Base-by-base conservation (phyloP, 2,329 filamentous ascomycete genomes). In the Leptographium lundbergii region DNA sequence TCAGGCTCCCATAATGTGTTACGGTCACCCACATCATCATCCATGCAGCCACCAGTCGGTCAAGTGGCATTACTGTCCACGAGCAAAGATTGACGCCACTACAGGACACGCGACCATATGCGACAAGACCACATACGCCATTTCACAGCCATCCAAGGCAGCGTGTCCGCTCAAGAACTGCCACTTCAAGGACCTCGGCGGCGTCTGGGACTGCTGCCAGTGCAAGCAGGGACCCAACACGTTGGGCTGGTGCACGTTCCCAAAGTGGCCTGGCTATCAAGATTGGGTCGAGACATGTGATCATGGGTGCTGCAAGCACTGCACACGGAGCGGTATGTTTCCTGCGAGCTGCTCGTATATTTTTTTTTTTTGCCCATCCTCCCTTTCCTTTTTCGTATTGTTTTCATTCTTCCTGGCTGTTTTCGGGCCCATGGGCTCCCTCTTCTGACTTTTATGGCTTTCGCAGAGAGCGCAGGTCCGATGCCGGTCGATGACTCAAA, bases 21-120 rank as follows among this genome's bases (percentile, higher is more conserved):
- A 78, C 71, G 78, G 77, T 57, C 78, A 80, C 62, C 79, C 79
- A 59, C 75, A 77, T 56, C 70, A 71, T 62, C 79, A 81, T 63
- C 70, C 75, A 17, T 81, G 79, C 66, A 72, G 73, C 27, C 79
- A 81, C 67, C 77, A 75, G n/a, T 81, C 78, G 54, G 73, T 81
- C 63, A 75, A 74, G 61, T 81, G 78, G 77, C 72, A 78, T 65
- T 80, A 81, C 68, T 81, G 79, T 64, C 75, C 77, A 24, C 70
- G 72, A 56, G 74, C 73, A 56, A 65, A 71, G 61, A 75, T 81
- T 60, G 77, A 81, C 66, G 67, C 78, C 36, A 67, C 71, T 42
- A 80, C 77, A 0, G 76, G 78, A 22, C 75, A 76, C 60, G 74
- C 77, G 65, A 74, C 73, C 42, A 74, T 77, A 39, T 81, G 79